Evolutionary conservation across 495 filamentous ascomycete species (phyloP), one percentile per base, ranked within the genome.

Genomic region (Chaetomium tenue): DNA sequence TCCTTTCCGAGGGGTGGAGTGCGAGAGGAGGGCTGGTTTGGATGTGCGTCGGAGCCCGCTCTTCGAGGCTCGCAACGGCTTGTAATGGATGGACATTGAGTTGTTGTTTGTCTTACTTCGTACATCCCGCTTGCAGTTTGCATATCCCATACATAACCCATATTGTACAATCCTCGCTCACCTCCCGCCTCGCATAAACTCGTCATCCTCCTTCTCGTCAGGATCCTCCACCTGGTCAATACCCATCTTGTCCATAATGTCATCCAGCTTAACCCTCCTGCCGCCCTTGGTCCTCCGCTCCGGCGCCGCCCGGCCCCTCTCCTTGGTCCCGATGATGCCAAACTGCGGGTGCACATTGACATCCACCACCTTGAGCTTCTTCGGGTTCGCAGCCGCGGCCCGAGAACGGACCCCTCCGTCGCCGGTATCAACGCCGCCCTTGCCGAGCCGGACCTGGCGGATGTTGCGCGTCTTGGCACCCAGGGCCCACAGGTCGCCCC

Each of bases 401-500:
- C 73, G 74, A 23, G 76, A 63, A 22, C 79, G 75, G 22, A 82
- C 77, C 25, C 79, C 76, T 23, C 81, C 77, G 51, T 81, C 78
- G 40, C 68, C 69, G 5, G 63, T 22, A 23, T 67, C 63, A 18
- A 65, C 47, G 0, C 77, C 81, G 50, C 72, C 72, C 60, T 68
- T 66, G 61, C 89, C 88, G 3, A 91, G 78, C 33, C 86, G 84
- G 51, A 91, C 72, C 46, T 76, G 82, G 62, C 89, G 78, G 4
- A 67, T 66, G 1, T 88, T 82, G 48, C 91, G 82, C 0, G 91
- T 95, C 83, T 98, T 98, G 8, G 92, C 93, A 0, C 93, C 95
- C 3, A 98, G 80, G 7, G 92, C 92, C 94, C 94, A 98, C 22
- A 97, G 78, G 74, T 98, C 94, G 50, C 95, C 94, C 94, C 94